These are phyloP conservation scores for Penicillium silybi DNA, from an alignment of 495 filamentous ascomycete genomes.

Conservation along the genomic window DNA sequence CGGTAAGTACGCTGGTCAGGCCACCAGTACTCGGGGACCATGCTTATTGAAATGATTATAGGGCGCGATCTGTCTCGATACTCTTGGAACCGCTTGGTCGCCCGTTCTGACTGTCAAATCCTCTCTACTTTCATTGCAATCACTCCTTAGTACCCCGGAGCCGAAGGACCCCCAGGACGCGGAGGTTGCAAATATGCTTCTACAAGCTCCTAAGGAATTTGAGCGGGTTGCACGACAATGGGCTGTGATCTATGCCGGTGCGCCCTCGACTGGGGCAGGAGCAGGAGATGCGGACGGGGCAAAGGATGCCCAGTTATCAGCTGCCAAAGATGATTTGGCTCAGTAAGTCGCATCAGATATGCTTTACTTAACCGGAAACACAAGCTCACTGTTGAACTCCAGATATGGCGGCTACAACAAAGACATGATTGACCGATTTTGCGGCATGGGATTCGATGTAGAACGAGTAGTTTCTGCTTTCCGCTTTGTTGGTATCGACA, in stretches of 20 bases:
- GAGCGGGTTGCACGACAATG: slow-evolving; percentile 82
- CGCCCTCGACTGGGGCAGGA: slow-evolving; percentile 54
- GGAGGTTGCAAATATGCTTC: slow-evolving; percentile 89
- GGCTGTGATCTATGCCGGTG: slow-evolving; percentile 80
- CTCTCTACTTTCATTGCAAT: slow-evolving; percentile 87
- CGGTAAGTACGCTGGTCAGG: slow-evolving; percentile 54
- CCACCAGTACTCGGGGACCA: not conserved
- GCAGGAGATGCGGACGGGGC: slow-evolving; percentile 40
- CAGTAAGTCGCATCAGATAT: slow-evolving; percentile 27
- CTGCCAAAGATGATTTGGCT: slow-evolving; percentile 32
- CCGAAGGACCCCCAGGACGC: slow-evolving; percentile 97
- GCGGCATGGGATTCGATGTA: slow-evolving; percentile 92
- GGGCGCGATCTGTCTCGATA: slow-evolving; percentile 98
- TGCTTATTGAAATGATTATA: slow-evolving; percentile 26
- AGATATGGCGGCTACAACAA: slow-evolving; percentile 91
- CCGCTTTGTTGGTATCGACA: slow-evolving; percentile 74
- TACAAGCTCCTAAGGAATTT: slow-evolving; percentile 73
- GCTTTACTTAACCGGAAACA: not conserved
- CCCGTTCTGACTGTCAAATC: slow-evolving; percentile 96
- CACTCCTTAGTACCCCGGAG: slow-evolving; percentile 87
- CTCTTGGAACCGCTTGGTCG: slow-evolving; percentile 83
- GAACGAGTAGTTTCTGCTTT: slow-evolving; percentile 83
- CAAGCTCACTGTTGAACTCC: slow-evolving; percentile 1
- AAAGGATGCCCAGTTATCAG: slow-evolving; percentile 25
- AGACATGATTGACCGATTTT: slow-evolving; percentile 81